Evolutionary conservation across 1,284 basidiomycete genomes (phyloP), one percentile per base, ranked within the genome.

Genomic region (Boletus calvinii): DNA sequence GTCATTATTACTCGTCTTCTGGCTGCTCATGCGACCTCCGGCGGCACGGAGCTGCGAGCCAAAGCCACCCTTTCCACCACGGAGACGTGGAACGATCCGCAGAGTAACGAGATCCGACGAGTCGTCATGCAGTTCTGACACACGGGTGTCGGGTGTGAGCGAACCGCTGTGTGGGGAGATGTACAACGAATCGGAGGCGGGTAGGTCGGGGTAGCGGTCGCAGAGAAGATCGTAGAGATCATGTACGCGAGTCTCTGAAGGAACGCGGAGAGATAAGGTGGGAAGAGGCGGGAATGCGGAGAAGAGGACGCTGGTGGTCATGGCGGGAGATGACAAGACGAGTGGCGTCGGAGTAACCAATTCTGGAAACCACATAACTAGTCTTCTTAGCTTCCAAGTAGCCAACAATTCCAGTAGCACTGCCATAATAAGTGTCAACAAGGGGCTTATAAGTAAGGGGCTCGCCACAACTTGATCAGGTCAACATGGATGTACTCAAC

Each of bases 51-150:
- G 79, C 77, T 98, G 94, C 22, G 90, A 91, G 8, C 97, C 96
- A 67, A 99, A 99, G 46, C 96, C 96, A 65, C 97, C 96, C 72
- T 99, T 99, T 43, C 97, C 97, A 55, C 96, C 96, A 10, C 78
- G 77, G 10, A 96, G 68, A 30, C 87, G 75, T 0, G 88, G 87
- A 1, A 79, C 73, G n/a, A 92, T 74, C 0, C 88, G 78, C 5
- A 92, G 71, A 2, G 77, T 78, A 17, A 90, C 70, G 12, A 89
- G 69, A 22, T 68, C 66, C 7, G 66, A 62, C 6, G 71, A 69
- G 50, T 72, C 62, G 12, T 55, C 58, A 59, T 70, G 69, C 18
- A 84, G 74, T 4, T 77, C 76, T 9, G 77, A 78, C 11, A 85
- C 60, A 4, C 68, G 70, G 1, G 73, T 66, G 17, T 74, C 61